Evolutionary conservation across 2,329 filamentous ascomycete species (phyloP).

Genomic region (Diaporthe eres): DNA sequence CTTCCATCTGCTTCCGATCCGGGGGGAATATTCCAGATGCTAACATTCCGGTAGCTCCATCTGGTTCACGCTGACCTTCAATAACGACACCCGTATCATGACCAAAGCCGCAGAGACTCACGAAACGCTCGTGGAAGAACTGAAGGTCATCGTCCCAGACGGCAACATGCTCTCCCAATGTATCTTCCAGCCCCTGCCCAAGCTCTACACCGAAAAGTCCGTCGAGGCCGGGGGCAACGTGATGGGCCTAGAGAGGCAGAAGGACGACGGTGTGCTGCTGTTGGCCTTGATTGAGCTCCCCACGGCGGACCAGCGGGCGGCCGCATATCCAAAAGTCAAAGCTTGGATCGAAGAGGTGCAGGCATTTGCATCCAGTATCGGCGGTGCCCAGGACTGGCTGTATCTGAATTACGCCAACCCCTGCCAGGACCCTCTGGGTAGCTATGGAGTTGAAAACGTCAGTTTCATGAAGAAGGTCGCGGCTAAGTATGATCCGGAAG

Average conservation of each 20-base stretch:
- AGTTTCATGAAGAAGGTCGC: constrained; percentile 43
- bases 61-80: constrained; percentile 55
- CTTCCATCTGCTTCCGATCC: rapidly evolving
- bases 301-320: constrained; percentile 43
- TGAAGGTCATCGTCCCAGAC: constrained; percentile 42
- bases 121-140: constrained; percentile 46
- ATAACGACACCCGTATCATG: constrained; percentile 54
- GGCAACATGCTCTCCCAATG: constrained; percentile 46
- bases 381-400: constrained; percentile 42
- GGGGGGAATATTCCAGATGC: rapidly evolving
- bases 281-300: constrained; percentile 41
- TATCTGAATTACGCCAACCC: constrained; percentile 49
- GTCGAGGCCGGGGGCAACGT: constrained; percentile 44
- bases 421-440: constrained; percentile 46
- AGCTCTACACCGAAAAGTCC: constrained; percentile 28
- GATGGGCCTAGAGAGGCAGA: constrained; percentile 44
- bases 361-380: constrained; percentile 42
- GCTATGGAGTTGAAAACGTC: constrained; percentile 49
- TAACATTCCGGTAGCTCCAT: constrained; percentile 45
- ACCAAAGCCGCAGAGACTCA: constrained; percentile 51
- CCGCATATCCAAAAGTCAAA: constrained; percentile 43
- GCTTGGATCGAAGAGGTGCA: constrained; percentile 40
- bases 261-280: constrained; percentile 43
- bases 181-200: constrained; percentile 46
- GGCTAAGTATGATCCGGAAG: constrained; percentile 46